Evolutionary conservation across 1,284 basidiomycete species (phyloP).

Genomic region (Quambalaria eucalypti): DNA sequence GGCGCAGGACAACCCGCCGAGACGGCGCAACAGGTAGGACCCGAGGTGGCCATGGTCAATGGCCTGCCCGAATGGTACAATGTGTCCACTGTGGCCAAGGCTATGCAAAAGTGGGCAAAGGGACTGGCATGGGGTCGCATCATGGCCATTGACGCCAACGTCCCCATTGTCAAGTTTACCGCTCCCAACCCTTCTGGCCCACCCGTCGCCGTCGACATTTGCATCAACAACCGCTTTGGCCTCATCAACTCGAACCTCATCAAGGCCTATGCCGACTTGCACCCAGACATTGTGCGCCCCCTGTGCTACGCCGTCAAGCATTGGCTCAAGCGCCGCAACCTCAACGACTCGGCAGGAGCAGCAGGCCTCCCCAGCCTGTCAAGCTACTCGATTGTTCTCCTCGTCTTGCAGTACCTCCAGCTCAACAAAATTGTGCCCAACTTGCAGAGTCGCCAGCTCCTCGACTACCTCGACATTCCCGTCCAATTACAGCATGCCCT

Average conservation of each 20-base stretch:
- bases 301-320: slow-evolving; percentile 35
- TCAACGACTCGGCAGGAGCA: slow-evolving; percentile 33
- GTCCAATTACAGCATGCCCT: too few relatives aligned
- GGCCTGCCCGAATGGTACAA: slow-evolving; percentile 27
- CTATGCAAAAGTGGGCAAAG: slow-evolving; percentile 4
- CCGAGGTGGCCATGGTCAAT: slow-evolving; percentile 1
- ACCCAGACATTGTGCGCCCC: slow-evolving; percentile 23
- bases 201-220: slow-evolving; percentile 27
- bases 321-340: slow-evolving; percentile 20
- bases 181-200: slow-evolving; percentile 2
- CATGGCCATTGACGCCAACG: not conserved
- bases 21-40: slow-evolving; percentile 3
- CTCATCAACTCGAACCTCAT: slow-evolving; percentile 30
- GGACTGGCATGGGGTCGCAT: slow-evolving; percentile 4
- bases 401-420: slow-evolving; percentile 45
- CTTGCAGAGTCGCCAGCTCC: slow-evolving; percentile 36
- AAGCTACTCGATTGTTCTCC: slow-evolving; percentile 33
- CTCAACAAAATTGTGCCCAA: slow-evolving; percentile 39
- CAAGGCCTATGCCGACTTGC: slow-evolving; percentile 23
- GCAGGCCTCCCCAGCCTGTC: slow-evolving; percentile 21
- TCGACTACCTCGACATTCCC: slow-evolving; percentile 18
- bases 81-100: slow-evolving; percentile 12
- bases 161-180: slow-evolving; percentile 25
- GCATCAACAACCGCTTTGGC: slow-evolving; percentile 39
- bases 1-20: slow-evolving; percentile 20